Evolutionary conservation across 1,284 basidiomycete species (phyloP).

Genomic region (Phlebopus sp.): DNA sequence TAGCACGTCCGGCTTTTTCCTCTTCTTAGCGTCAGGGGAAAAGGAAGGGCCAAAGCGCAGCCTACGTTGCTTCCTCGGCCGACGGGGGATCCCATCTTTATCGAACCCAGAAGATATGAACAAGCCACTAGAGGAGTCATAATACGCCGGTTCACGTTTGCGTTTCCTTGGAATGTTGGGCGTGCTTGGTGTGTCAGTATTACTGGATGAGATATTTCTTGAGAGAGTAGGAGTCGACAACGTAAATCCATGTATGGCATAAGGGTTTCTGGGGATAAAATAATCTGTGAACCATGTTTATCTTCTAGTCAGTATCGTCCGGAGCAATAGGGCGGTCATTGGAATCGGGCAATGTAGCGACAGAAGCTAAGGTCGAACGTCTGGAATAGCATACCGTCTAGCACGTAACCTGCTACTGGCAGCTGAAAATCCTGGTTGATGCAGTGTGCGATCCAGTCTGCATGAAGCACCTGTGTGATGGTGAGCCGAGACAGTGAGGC

Average conservation of each 20-base stretch:
- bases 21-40: conserved; percentile 15
- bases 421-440: conserved; percentile 39
- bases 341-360: not conserved
- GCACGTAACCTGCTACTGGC: conserved; percentile 43
- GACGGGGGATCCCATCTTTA: conserved; percentile 28
- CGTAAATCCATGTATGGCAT: conserved; percentile 6
- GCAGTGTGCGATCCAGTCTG: conserved; percentile 44
- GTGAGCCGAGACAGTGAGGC: not conserved
- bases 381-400: conserved; percentile 40
- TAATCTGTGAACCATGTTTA: conserved; percentile 12
- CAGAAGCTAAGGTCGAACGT: not conserved
- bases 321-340: too few relatives aligned
- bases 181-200: conserved; percentile 23
- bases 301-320: not conserved
- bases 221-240: too few relatives aligned
- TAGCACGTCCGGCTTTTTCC: not conserved
- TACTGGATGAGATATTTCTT: not conserved
- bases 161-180: conserved; percentile 22
- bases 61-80: conserved; percentile 27
- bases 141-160: conserved; percentile 28
- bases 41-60: conserved; percentile 27
- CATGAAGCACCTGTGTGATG: conserved; percentile 39
- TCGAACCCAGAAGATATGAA: conserved; percentile 29
- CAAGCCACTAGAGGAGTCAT: conserved; percentile 27
- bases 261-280: conserved; percentile 20